These are phyloP conservation scores for Amanita subjunquillea DNA, from an alignment of 768 basidiomycete species.

Conservation along the genomic window DNA sequence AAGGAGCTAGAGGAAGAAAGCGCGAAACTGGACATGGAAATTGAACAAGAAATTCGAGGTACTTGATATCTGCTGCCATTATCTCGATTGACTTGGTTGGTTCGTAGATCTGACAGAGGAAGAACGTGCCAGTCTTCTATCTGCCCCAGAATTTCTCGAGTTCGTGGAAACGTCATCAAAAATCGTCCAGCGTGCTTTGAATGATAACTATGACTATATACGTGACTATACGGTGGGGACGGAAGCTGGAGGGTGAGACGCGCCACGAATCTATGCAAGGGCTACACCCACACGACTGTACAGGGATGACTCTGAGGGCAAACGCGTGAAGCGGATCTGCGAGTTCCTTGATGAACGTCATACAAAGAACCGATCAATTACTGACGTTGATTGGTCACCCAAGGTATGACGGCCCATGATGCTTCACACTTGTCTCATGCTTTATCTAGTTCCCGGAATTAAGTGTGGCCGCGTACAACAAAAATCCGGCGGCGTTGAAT, in stretches of 20 bases:
- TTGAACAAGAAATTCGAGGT: slow-evolving; percentile 83
- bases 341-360: slow-evolving; percentile 88
- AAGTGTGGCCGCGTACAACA: slow-evolving; percentile 94
- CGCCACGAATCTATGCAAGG: background rate
- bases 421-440: background rate
- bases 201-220: slow-evolving; percentile 94
- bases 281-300: background rate
- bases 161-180: slow-evolving; percentile 94
- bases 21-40: slow-evolving; percentile 74
- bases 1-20: slow-evolving; percentile 78
- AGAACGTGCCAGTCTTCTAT: slow-evolving; percentile 69
- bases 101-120: slow-evolving; percentile 74
- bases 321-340: slow-evolving; percentile 87
- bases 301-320: slow-evolving; percentile 87
- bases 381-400: slow-evolving; percentile 95
- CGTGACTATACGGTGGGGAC: slow-evolving; percentile 91
- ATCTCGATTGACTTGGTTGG: background rate
- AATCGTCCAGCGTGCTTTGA: slow-evolving; percentile 89
- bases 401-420: slow-evolving; percentile 43
- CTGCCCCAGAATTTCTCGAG: slow-evolving; percentile 85
- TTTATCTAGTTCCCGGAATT: slow-evolving; percentile 81
- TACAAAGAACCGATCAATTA: slow-evolving; percentile 89
- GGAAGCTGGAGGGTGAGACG: slow-evolving; percentile 68
- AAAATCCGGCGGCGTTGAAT: slow-evolving; percentile 86
- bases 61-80: slow-evolving; percentile 1